Conservation (phyloP, 352 stramenopile species). For the Pythium rhizo-oryzae region DNA sequence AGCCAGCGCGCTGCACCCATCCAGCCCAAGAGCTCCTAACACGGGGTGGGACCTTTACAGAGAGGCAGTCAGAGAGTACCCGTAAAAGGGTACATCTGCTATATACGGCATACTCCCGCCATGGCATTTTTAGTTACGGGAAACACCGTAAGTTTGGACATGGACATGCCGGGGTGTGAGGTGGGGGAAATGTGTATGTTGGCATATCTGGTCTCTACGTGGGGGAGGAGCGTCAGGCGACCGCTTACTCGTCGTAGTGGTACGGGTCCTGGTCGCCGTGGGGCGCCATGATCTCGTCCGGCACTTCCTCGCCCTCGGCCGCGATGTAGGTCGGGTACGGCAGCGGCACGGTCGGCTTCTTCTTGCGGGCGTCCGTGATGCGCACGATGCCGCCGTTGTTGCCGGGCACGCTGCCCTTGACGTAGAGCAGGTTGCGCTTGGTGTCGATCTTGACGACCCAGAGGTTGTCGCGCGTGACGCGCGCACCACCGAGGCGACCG, state of each 20-base stretch:
- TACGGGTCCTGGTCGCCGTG: conserved; percentile 80
- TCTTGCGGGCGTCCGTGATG: conserved; percentile 89
- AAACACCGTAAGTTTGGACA: background rate
- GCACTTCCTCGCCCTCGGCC: conserved; percentile 47
- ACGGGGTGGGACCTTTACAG: background rate
- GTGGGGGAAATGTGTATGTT: background rate
- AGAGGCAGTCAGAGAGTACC: conserved; percentile 10
- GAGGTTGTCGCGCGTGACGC: conserved; percentile 97
- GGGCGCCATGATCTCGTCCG: conserved; percentile 74
- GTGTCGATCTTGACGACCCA: conserved; percentile 93
- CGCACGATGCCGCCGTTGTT: conserved; percentile 87
- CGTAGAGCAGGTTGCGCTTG: conserved; percentile 93
- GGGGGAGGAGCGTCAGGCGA: too few species aligned
- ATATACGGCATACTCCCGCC: background rate
- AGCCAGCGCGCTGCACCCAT: too few species aligned
- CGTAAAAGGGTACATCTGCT: background rate
- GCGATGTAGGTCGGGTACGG: conserved; percentile 85
- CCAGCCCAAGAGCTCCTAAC: too few species aligned
- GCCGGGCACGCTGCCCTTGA: conserved; percentile 93
- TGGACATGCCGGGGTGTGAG: too few species aligned
- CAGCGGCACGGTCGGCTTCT: conserved; percentile 56
- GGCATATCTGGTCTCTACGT: background rate
- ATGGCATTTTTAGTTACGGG: background rate
- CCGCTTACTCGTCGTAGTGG: conserved; percentile 74
- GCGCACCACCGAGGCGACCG: conserved; percentile 95